These are phyloP conservation scores for Panus rudis DNA, from an alignment of 768 basidiomycete genomes.

Conservation along the genomic window DNA sequence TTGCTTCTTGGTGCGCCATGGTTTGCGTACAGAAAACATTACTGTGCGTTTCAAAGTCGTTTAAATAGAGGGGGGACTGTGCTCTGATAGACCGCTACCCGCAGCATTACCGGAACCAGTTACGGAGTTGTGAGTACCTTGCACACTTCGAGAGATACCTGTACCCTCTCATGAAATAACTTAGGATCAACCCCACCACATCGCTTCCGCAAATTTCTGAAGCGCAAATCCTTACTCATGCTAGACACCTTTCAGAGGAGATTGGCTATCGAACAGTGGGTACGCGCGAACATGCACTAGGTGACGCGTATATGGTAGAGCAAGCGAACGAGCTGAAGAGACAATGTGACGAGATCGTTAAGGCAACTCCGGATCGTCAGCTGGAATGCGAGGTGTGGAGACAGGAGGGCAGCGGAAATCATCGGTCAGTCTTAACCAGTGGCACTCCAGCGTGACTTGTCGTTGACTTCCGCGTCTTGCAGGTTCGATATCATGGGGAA, in stretches of 20 bases:
- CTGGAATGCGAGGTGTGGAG: conserved; percentile 91
- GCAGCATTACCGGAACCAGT: conserved; percentile 55
- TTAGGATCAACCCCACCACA: conserved; percentile 40
- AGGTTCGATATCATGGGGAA: conserved; percentile 93
- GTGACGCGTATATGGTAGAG: conserved; percentile 75
- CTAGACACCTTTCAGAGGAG: conserved; percentile 69
- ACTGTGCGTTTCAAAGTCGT: conserved; percentile 32
- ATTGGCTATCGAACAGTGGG: conserved; percentile 92
- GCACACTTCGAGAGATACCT: neutral
- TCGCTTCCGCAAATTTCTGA: conserved; percentile 68
- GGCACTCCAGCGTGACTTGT: neutral
- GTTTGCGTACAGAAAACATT: conserved; percentile 36
- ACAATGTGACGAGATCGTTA: conserved; percentile 49
- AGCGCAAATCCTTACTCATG: conserved; percentile 52
- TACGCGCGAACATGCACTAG: conserved; percentile 78
- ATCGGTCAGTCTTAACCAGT: conserved; percentile 49
- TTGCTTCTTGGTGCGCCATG: conserved; percentile 45
- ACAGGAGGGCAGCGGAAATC: conserved; percentile 82
- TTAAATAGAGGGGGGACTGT: neutral
- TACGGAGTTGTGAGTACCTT: conserved; percentile 38
- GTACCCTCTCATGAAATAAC: neutral
- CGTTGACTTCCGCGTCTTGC: neutral
- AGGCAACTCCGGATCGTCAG: conserved; percentile 33
- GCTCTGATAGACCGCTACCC: neutral
- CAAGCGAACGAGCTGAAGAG: conserved; percentile 55